Conservation (phyloP, 257 asterid genomes). For the Marsdenia floribunda region DNA sequence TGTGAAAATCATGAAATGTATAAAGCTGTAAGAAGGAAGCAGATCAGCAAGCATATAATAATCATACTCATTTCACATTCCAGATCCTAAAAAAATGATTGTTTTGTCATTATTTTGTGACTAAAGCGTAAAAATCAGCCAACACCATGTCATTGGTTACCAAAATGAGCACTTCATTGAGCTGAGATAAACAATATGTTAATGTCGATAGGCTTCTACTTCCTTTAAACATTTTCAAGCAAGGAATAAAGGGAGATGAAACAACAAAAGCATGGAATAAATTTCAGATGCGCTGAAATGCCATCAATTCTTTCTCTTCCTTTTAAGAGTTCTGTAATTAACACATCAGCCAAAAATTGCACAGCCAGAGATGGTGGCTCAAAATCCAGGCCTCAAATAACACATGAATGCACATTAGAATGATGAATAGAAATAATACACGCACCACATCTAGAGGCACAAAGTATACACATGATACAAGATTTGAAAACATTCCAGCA, state of each 20-base stretch:
- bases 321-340: neutral
- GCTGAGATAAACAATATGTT: neutral
- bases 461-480: conserved; percentile 71
- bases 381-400: neutral
- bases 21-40: neutral
- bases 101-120: neutral
- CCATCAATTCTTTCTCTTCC: neutral
- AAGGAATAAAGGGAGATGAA: neutral
- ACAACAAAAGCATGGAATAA: neutral
- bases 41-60: neutral
- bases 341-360: neutral
- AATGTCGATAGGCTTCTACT: neutral
- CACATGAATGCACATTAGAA: neutral
- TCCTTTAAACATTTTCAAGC: neutral
- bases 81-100: neutral
- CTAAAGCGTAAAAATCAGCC: neutral
- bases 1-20: neutral
- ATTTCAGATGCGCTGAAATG: neutral
- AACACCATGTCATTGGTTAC: neutral
- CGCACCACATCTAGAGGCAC: conserved; percentile 94
- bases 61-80: neutral
- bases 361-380: neutral
- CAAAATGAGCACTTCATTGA: neutral
- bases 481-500: conserved; percentile 90
- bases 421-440: conserved; percentile 22